Conservation (phyloP, 1,139 yeast species). For the Lodderomyces beijingensis region DNA sequence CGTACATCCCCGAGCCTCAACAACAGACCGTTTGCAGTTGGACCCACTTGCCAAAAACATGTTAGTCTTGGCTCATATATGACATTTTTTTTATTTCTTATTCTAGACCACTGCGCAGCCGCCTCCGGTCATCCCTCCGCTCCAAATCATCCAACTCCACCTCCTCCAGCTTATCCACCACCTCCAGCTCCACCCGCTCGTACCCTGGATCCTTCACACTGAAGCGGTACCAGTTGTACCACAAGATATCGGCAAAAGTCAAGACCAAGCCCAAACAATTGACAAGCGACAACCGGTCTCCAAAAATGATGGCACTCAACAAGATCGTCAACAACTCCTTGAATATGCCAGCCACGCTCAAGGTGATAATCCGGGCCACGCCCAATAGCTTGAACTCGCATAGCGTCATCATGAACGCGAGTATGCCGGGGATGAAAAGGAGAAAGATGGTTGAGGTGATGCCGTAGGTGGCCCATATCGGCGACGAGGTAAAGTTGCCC, state of each 20-base stretch:
- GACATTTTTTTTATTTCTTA: too few species aligned
- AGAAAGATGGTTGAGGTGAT: slow-evolving; percentile 49
- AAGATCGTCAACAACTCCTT: slow-evolving; percentile 84
- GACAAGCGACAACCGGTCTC: slow-evolving; percentile 62
- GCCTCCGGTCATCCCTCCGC: too few species aligned
- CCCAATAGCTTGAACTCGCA: slow-evolving; percentile 83
- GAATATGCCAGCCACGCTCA: slow-evolving; percentile 87
- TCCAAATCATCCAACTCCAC: too few species aligned
- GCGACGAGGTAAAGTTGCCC: slow-evolving; percentile 43
- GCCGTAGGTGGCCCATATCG: slow-evolving; percentile 63
- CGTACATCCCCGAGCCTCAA: too few species aligned
- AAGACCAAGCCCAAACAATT: slow-evolving; percentile 73
- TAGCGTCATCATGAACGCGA: slow-evolving; percentile 87
- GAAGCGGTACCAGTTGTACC: slow-evolving; percentile 70
- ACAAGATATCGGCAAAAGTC: slow-evolving; percentile 72
- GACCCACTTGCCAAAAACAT: too few species aligned
- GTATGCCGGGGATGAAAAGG: slow-evolving; percentile 73
- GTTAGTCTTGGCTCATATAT: too few species aligned
- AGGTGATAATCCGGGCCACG: slow-evolving; percentile 78
- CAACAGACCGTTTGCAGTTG: too few species aligned
- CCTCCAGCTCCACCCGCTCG: too few species aligned
- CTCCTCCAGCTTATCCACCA: too few species aligned
- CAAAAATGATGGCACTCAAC: slow-evolving; percentile 66
- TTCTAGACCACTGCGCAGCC: too few species aligned
- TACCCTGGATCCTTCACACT: slow-evolving; percentile 18